A percentile compares a stretch with the other conserved stretches of the same genome.
phyloP scores from a whole-genome alignment of 176 grass and related monocot species.

The Hyparrhenia diplandra region DNA sequence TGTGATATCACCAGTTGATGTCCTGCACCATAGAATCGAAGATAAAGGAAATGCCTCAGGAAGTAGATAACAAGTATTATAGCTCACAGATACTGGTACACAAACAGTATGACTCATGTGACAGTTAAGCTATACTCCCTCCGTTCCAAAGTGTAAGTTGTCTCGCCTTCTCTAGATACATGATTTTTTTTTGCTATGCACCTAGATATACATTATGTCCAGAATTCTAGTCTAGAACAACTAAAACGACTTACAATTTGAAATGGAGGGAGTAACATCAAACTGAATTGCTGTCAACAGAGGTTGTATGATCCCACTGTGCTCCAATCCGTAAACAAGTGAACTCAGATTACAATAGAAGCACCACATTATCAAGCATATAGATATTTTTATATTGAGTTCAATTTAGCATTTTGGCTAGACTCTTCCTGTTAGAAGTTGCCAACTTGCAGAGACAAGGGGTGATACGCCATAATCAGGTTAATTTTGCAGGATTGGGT shows the following conservation, averaged over 20 bases:
- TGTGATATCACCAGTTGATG: constrained; percentile 59
- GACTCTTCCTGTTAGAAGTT: neutral
- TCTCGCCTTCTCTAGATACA: neutral
- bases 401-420: constrained; percentile 6
- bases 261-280: neutral
- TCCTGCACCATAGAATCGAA: constrained; percentile 45
- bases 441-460: neutral
- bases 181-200: neutral
- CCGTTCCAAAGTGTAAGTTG: neutral
- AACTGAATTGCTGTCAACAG: neutral
- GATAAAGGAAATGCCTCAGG: constrained; percentile 15
- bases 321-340: neutral
- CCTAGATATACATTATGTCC: neutral
- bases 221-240: neutral
- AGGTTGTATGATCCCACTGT: neutral
- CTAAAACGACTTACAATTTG: neutral
- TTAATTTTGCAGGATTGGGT: neutral
- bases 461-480: neutral
- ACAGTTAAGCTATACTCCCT: neutral
- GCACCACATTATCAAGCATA: neutral
- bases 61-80: constrained; percentile 17
- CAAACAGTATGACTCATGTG: neutral
- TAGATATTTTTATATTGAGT: neutral
- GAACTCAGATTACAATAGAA: neutral
- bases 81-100: neutral